Evolutionary conservation across 352 stramenopile genomes (phyloP).

Genomic region (Pythium brassicae): DNA sequence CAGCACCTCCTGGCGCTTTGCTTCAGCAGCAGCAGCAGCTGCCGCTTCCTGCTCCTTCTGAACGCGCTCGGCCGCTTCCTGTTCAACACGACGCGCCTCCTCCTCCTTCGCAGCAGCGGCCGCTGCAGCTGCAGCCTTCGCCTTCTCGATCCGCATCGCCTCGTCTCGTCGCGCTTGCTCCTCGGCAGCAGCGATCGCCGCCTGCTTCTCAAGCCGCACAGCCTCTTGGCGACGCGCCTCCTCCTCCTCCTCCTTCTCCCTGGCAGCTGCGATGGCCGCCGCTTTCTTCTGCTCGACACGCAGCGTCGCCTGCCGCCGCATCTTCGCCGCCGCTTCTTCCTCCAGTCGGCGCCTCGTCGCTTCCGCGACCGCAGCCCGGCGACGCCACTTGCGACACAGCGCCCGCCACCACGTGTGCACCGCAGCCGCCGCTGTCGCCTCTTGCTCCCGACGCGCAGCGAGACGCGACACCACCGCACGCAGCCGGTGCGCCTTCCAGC

Average conservation of each 20-base stretch:
- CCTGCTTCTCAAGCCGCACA: not conserved
- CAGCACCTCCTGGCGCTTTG: not conserved
- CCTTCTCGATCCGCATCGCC: constrained; percentile 18
- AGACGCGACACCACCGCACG: constrained; percentile 12
- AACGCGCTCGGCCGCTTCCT: not conserved
- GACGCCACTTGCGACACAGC: constrained; percentile 31
- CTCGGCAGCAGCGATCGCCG: not conserved
- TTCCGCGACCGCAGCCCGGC: constrained; percentile 18
- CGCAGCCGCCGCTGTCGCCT: constrained; percentile 13
- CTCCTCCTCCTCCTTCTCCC: constrained; percentile 6
- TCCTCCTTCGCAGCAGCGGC: not conserved
- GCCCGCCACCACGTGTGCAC: constrained; percentile 45
- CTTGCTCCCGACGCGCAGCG: constrained; percentile 10
- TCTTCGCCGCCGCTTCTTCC: not conserved
- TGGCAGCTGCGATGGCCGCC: not conserved
- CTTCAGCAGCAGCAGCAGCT: not conserved
- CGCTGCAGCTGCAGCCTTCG: constrained; percentile 8
- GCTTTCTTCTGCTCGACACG: not conserved
- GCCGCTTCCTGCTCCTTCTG: not conserved
- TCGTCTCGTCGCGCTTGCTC: constrained; percentile 8
- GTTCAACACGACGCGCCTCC: not conserved
- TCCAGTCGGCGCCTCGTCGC: constrained; percentile 10
- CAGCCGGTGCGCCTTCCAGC: constrained; percentile 29
- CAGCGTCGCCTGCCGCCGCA: not conserved
- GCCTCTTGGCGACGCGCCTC: not conserved